A percentile compares a stretch with the other conserved stretches of the same genome.
These are phyloP conservation scores for Moniliophthora roreri DNA, from an alignment of 1,284 basidiomycete genomes.

Conservation along the genomic window DNA sequence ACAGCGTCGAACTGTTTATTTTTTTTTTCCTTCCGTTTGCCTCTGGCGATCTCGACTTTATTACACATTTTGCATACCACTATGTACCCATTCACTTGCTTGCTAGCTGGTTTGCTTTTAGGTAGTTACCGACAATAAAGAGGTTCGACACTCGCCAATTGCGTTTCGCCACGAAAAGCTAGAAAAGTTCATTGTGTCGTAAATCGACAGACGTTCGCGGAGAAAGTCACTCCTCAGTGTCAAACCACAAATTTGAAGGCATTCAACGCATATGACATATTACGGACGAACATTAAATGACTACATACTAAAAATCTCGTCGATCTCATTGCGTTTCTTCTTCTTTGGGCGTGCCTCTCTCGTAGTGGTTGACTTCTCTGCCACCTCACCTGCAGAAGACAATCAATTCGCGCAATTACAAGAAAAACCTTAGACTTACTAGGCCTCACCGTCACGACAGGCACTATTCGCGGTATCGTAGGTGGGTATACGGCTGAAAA, in stretches of 20 bases:
- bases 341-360: constrained; percentile 25
- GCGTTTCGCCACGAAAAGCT: too few relatives aligned
- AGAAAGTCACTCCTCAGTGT: too few relatives aligned
- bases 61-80: constrained; percentile 2
- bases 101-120: constrained; percentile 8
- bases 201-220: too few relatives aligned
- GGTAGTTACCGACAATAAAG: constrained; percentile 15
- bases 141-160: constrained; percentile 14
- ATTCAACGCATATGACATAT: too few relatives aligned
- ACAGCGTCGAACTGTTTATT: constrained; percentile 13
- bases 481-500: too few relatives aligned
- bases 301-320: constrained; percentile 57
- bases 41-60: constrained; percentile 11
- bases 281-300: neutral
- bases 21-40: constrained; percentile 5
- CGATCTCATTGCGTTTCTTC: constrained; percentile 56
- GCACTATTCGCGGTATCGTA: too few relatives aligned
- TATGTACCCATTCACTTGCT: constrained; percentile 7
- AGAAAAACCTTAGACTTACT: too few relatives aligned
- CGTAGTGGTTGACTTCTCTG: neutral
- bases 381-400: neutral
- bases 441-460: too few relatives aligned
- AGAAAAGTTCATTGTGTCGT: too few relatives aligned
- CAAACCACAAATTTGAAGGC: too few relatives aligned
- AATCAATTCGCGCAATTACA: too few relatives aligned